A percentile compares a stretch with the other conserved stretches of the same genome.
phyloP scores from a whole-genome alignment of 108 stramenopile genomes.

The Nannochloropsis salina region DNA sequence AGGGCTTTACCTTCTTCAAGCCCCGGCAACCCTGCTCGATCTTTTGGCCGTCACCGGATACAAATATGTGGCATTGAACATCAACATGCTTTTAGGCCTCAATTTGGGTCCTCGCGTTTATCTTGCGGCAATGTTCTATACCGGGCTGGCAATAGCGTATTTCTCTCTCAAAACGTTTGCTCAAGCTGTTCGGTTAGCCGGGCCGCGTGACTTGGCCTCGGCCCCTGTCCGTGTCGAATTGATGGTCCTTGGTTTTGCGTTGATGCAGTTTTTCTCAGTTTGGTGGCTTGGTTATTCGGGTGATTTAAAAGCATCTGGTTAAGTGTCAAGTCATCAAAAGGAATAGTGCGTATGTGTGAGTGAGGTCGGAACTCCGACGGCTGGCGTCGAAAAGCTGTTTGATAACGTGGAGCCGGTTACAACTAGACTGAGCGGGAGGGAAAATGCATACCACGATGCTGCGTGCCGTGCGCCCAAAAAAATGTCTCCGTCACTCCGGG shows the following conservation, averaged over 20 bases:
- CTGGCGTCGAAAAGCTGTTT: too few species aligned
- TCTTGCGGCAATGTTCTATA: conserved; percentile 40
- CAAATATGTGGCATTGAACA: conserved; percentile 48
- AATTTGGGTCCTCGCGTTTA: conserved; percentile 22
- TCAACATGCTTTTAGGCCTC: conserved; percentile 30
- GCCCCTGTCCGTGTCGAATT: neutral
- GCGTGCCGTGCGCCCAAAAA: too few species aligned
- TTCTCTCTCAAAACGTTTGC: conserved; percentile 39
- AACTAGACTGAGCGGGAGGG: too few species aligned
- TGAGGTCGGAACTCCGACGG: too few species aligned
- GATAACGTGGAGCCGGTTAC: too few species aligned
- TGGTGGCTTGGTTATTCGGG: neutral
- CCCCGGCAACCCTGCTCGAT: conserved; percentile 46
- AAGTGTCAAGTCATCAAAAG: too few species aligned
- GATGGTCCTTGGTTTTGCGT: neutral
- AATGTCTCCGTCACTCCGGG: too few species aligned
- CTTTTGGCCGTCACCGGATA: conserved; percentile 55
- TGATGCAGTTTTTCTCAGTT: neutral
- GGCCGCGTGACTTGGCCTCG: neutral
- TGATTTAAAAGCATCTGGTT: neutral
- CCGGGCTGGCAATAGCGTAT: conserved; percentile 25
- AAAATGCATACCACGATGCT: too few species aligned
- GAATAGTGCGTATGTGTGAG: too few species aligned
- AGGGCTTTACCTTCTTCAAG: conserved; percentile 72
- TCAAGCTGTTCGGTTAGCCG: conserved; percentile 23